Evolutionary conservation across 108 stramenopile species (phyloP), one percentile per base, ranked within the genome.

Genomic region (Craspedostauros australis): DNA sequence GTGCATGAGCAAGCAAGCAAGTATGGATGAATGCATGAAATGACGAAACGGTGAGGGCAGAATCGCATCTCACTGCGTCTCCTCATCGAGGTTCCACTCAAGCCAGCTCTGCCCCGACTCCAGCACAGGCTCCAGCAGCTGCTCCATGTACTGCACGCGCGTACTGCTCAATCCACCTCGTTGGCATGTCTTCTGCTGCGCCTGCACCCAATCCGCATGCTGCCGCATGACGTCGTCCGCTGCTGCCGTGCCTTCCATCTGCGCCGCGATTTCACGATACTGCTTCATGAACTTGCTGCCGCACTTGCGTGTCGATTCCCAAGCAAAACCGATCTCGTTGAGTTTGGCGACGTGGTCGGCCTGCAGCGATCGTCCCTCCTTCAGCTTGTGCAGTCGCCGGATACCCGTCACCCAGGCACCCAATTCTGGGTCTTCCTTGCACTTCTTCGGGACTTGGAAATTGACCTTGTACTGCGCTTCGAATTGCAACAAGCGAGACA

Each of bases 341-440:
- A 90, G 59, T 21, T 59, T 64, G 6, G 75, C 39, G 16, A 55
- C 57, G 54, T 83, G 84, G 11, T 74, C 64, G n/a, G 44, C 48
- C 45, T 73, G 56, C 22, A 89, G 58, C 2, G 64, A 60, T n/a
- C n/a, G n/a, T n/a, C n/a, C n/a, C n/a, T n/a, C n/a, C 16, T 41
- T 23, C 12, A 66, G 64, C 26, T 26, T 56, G 14, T 66, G 60
- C 11, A 85, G 31, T 21, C 88, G 66, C 41, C 88, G 79, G 25
- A 89, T 61, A 39, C 84, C 84, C 0, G 88, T 89, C 14, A 89
- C 88, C 88, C 88, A 89, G 6, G 84, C 88, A 8, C 88, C 88
- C 24, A 89, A 46, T 48, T 89, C 88, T 15, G 84, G 84, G 70
- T 89, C 84, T 20, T 57, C 63, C 7, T 61, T 46, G 54, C 79